A percentile compares a stretch with the other conserved stretches of the same genome.
Conservation (phyloP, 352 stramenopile species). For the Phytophthora pinifolia region DNA sequence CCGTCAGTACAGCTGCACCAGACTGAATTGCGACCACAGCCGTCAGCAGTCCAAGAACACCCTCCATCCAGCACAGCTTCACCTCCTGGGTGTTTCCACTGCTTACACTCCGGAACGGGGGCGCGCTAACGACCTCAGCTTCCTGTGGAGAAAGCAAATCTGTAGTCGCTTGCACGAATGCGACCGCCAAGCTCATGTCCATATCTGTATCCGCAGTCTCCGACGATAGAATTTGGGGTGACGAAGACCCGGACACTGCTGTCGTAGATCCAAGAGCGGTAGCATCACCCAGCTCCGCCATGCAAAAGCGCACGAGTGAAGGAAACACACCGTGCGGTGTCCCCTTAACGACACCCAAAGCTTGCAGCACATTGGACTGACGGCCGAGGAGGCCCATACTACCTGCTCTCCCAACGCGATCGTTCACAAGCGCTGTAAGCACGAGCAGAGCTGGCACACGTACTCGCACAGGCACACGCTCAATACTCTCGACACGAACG, state of each 20-base stretch:
- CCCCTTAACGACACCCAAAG: conserved; percentile 77
- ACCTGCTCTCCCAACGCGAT: conserved; percentile 62
- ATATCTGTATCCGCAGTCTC: conserved; percentile 78
- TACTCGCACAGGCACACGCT: conserved; percentile 59
- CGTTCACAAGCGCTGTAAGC: conserved; percentile 76
- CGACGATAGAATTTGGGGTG: conserved; percentile 26
- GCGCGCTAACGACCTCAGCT: conserved; percentile 52
- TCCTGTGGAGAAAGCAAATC: conserved; percentile 69
- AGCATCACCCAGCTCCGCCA: conserved; percentile 61
- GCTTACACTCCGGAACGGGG: conserved; percentile 52
- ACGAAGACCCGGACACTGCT: conserved; percentile 6
- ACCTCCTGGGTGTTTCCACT: conserved; percentile 37
- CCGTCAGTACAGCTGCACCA: conserved; percentile 73
- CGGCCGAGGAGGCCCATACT: conserved; percentile 71
- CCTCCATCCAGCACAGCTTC: conserved; percentile 81
- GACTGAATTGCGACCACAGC: conserved; percentile 77
- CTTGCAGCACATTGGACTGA: conserved; percentile 78
- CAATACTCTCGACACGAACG: conserved; percentile 66
- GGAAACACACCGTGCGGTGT: conserved; percentile 80
- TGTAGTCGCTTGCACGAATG: conserved; percentile 87
- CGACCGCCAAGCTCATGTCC: conserved; percentile 87
- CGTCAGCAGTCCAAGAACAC: conserved; percentile 70
- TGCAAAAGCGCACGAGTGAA: conserved; percentile 78
- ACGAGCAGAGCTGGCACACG: conserved; percentile 68
- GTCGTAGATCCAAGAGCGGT: conserved; percentile 15